phyloP scores from a whole-genome alignment of 2,329 filamentous ascomycete genomes.

The Alternaria conjuncta region DNA sequence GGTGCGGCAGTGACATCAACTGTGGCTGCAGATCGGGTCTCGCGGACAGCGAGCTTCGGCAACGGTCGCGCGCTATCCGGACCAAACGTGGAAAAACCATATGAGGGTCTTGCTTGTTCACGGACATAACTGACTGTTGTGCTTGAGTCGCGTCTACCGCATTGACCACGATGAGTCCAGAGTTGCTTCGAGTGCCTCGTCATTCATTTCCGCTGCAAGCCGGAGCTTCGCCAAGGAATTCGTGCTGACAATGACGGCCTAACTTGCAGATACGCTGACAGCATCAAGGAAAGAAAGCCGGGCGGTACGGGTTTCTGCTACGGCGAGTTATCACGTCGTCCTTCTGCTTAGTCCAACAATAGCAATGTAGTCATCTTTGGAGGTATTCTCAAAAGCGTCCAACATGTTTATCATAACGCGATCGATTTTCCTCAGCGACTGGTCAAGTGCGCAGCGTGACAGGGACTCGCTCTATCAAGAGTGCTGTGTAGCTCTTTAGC shows the following conservation, averaged over 20 bases:
- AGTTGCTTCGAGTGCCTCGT: not conserved
- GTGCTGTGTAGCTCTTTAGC: not conserved
- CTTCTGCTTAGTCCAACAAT: not conserved
- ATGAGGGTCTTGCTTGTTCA: not conserved
- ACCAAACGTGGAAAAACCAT: slow-evolving; percentile 19
- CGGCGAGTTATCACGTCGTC: not conserved
- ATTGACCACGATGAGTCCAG: slow-evolving; percentile 15
- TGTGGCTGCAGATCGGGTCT: slow-evolving; percentile 24
- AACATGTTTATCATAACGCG: not conserved
- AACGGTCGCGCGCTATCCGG: slow-evolving; percentile 18
- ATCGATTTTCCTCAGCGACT: not conserved
- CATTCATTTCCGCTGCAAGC: slow-evolving; percentile 24
- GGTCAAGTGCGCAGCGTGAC: not conserved
- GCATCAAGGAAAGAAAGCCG: not conserved
- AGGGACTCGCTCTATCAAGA: not conserved
- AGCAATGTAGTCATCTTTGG: not conserved
- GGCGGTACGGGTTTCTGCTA: not conserved
- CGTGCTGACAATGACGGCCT: slow-evolving; percentile 1
- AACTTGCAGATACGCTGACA: not conserved
- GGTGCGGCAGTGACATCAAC: slow-evolving; percentile 37
- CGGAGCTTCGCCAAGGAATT: slow-evolving; percentile 17
- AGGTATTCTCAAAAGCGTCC: not conserved
- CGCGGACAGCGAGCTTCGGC: slow-evolving; percentile 20
- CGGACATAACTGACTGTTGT: slow-evolving; percentile 6
- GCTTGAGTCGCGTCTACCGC: slow-evolving; percentile 4